Evolutionary conservation across 2,329 filamentous ascomycete genomes (phyloP).

Genomic region (Cladosporium phlei): DNA sequence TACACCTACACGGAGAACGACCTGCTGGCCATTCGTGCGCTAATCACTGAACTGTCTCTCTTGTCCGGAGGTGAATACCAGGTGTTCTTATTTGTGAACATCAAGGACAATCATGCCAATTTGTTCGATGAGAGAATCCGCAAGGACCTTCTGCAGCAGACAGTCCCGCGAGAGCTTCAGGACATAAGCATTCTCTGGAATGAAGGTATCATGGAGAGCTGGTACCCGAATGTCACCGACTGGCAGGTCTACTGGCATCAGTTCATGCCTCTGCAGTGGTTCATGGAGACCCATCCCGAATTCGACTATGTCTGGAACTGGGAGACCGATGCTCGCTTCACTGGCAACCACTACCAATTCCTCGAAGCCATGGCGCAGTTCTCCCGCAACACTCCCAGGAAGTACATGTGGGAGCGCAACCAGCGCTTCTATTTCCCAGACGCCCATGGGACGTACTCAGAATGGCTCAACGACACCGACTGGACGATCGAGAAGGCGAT

Average conservation of each 20-base stretch:
- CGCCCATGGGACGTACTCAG: conserved; percentile 47
- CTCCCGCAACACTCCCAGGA: conserved; percentile 51
- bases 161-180: conserved; percentile 65
- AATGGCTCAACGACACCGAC: conserved; percentile 42
- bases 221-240: conserved; percentile 47
- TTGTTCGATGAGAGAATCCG: conserved; percentile 60
- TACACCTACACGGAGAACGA: conserved; percentile 46
- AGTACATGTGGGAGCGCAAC: conserved; percentile 56
- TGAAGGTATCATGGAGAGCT: conserved; percentile 48
- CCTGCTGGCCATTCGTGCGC: conserved; percentile 41
- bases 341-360: conserved; percentile 76
- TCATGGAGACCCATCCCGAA: conserved; percentile 69
- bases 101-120: conserved; percentile 50
- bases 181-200: conserved; percentile 71
- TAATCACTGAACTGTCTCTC: conserved; percentile 44
- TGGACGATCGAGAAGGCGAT: conserved; percentile 37
- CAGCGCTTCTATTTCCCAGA: conserved; percentile 53
- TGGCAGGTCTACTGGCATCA: conserved; percentile 53
- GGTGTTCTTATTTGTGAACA: conserved; percentile 45
- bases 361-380: conserved; percentile 59
- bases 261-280: conserved; percentile 71
- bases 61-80: conserved; percentile 46
- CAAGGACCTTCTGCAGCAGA: conserved; percentile 54
- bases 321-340: conserved; percentile 78
- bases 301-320: conserved; percentile 80